Evolutionary conservation across 352 stramenopile species (phyloP).

Genomic region (Aphanomyces cochlioides): DNA sequence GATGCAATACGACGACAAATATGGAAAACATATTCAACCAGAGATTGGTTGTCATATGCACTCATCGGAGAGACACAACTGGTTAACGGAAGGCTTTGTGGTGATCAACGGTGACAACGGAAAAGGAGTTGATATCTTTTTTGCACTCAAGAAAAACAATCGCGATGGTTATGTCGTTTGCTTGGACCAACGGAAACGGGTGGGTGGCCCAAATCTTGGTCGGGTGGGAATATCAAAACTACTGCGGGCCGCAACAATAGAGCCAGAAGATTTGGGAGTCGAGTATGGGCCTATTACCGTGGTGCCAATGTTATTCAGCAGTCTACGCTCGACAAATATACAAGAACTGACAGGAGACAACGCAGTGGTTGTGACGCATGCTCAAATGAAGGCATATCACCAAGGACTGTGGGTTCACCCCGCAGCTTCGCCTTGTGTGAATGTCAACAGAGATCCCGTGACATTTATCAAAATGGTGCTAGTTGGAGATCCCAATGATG

Average conservation of each 20-base stretch:
- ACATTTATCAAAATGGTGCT: not conserved
- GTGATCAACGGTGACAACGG: not conserved
- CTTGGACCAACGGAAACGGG: not conserved
- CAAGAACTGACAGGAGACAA: not conserved
- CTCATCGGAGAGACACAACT: not conserved
- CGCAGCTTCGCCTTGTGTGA: not conserved
- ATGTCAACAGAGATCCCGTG: not conserved
- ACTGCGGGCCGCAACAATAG: not conserved
- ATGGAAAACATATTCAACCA: not conserved
- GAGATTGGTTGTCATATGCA: not conserved
- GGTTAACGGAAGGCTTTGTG: not conserved
- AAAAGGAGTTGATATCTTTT: not conserved
- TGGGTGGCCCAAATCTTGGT: not conserved
- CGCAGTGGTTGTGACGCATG: not conserved
- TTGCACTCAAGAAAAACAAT: not conserved
- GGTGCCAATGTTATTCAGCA: constrained; percentile 1
- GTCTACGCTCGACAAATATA: not conserved
- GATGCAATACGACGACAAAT: not conserved
- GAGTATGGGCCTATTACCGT: not conserved
- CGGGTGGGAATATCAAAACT: not conserved
- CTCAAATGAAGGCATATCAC: not conserved
- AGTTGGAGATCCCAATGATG: not conserved
- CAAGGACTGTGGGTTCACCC: not conserved
- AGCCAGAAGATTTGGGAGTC: not conserved
- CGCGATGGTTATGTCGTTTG: not conserved